Evolutionary conservation across 352 stramenopile species (phyloP).

Genomic region (Blastocystis sp.): DNA sequence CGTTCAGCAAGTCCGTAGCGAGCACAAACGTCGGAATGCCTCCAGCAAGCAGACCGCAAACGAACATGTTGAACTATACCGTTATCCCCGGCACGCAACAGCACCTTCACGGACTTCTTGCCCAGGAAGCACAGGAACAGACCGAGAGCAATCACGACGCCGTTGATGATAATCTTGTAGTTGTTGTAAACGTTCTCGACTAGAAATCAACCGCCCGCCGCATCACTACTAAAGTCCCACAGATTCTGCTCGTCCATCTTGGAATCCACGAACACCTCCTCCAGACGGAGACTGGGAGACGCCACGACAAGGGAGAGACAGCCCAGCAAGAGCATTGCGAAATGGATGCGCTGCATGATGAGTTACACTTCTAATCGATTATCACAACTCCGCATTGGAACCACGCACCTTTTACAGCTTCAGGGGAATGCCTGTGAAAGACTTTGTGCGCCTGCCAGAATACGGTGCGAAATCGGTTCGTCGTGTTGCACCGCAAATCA

Average conservation of each 20-base stretch:
- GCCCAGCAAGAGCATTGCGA: constrained; percentile 72
- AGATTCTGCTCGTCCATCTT: constrained; percentile 30
- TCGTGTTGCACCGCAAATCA: too few species aligned
- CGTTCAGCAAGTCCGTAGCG: constrained; percentile 42
- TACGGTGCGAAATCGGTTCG: too few species aligned
- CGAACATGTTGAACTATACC: constrained; percentile 60
- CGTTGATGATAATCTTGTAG: constrained; percentile 58
- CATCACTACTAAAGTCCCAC: constrained; percentile 37
- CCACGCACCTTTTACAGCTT: too few species aligned
- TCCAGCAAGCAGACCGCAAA: constrained; percentile 58
- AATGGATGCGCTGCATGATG: constrained; percentile 74
- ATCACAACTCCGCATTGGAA: constrained; percentile 74
- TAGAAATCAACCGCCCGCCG: background rate
- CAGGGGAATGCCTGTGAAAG: too few species aligned
- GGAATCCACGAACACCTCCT: constrained; percentile 83
- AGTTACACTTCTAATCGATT: background rate
- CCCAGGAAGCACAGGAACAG: constrained; percentile 66
- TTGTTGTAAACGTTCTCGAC: constrained; percentile 53
- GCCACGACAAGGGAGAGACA: constrained; percentile 86
- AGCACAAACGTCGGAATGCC: constrained; percentile 56
- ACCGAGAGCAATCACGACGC: constrained; percentile 51
- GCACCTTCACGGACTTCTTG: constrained; percentile 53
- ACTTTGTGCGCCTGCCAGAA: too few species aligned
- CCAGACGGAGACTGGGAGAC: constrained; percentile 89
- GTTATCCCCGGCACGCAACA: background rate